Evolutionary conservation across 129 eudicot genomes (phyloP).

Genomic region (Saussurea involucrata): DNA sequence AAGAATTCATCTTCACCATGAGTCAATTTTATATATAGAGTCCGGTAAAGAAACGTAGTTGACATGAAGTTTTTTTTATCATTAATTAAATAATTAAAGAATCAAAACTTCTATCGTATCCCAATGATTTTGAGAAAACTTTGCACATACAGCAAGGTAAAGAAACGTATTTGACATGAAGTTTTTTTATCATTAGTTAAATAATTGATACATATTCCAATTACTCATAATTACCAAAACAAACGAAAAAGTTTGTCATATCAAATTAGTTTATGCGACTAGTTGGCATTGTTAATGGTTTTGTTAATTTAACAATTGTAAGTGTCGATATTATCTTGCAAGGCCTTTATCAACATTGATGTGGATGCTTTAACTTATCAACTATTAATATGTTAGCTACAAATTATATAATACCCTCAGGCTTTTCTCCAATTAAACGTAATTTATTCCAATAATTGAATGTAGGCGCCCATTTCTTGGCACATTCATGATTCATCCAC

Average conservation of each 20-base stretch:
- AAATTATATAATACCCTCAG: too few relatives aligned
- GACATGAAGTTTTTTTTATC: too few relatives aligned
- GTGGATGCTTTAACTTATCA: too few relatives aligned
- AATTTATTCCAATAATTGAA: neutral
- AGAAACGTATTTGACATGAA: neutral
- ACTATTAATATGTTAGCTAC: neutral
- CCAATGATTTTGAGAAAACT: neutral
- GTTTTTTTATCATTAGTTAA: too few relatives aligned
- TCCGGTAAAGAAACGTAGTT: too few relatives aligned
- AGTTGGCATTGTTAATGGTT: too few relatives aligned
- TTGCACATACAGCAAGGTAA: neutral
- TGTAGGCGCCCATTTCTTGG: neutral
- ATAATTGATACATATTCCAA: neutral
- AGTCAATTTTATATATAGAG: too few relatives aligned
- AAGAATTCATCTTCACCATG: too few relatives aligned
- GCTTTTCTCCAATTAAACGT: neutral
- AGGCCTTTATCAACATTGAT: too few relatives aligned
- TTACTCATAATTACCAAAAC: neutral
- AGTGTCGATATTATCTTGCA: too few relatives aligned
- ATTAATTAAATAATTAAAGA: neutral
- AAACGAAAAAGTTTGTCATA: neutral
- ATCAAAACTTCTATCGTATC: neutral
- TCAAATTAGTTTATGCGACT: neutral
- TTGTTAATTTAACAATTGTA: too few relatives aligned
- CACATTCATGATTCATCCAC: neutral